Percentiles rank a stretch among this genome's conserved stretches.
These are phyloP conservation scores for Sphenostylis stenocarpa DNA, from an alignment of 306 rosid species.

Conservation along the genomic window DNA sequence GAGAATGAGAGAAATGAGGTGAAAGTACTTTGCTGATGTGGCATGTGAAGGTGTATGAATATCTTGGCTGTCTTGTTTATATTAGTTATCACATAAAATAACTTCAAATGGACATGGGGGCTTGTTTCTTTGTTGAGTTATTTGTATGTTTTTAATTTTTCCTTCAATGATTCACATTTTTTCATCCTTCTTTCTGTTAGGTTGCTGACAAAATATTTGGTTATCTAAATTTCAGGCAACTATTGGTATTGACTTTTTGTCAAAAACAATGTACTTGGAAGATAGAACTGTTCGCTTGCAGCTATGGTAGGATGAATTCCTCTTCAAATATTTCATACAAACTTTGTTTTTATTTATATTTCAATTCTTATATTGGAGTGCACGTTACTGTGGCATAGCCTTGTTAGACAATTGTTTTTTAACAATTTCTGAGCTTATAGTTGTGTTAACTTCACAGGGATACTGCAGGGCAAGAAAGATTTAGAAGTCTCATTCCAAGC, in stretches of 20 bases:
- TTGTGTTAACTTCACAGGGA: conserved; percentile 63
- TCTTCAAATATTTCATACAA: conserved; percentile 25
- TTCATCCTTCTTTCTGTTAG: conserved; percentile 7
- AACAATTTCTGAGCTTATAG: conserved; percentile 19
- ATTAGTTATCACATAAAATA: background rate
- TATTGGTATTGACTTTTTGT: conserved; percentile 93
- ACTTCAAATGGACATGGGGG: background rate
- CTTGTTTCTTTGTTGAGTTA: background rate
- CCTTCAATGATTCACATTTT: background rate
- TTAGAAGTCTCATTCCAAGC: conserved; percentile 98
- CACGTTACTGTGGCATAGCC: background rate
- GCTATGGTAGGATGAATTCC: conserved; percentile 71
- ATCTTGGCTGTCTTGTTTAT: background rate
- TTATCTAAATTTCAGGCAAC: conserved; percentile 70
- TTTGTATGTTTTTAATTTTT: background rate
- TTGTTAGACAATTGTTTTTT: background rate
- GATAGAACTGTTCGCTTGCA: conserved; percentile 99
- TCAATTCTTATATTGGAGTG: background rate
- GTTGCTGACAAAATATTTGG: conserved; percentile 25
- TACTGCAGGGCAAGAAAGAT: conserved; percentile 99
- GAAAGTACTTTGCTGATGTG: background rate
- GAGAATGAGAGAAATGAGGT: background rate
- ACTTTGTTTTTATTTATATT: conserved; percentile 8
- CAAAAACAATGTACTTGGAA: conserved; percentile 98
- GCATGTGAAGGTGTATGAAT: background rate